Conservation (phyloP, 257 asterid species). For the Solanum boliviense region DNA sequence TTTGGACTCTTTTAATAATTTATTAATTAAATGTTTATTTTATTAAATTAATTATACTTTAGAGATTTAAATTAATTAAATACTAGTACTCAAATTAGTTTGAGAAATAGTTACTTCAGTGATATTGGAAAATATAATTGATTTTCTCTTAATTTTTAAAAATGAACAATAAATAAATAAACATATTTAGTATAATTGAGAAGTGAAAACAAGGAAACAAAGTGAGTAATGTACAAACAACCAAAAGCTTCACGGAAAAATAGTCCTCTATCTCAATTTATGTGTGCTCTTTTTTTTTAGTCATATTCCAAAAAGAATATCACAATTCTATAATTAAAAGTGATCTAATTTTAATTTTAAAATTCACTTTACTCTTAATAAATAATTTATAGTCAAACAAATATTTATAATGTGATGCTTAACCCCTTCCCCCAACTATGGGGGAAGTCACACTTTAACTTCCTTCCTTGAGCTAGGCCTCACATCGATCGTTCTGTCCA, state of each 20-base stretch:
- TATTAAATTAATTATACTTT: too few species aligned
- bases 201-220: not conserved
- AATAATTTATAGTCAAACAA: not conserved
- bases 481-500: too few species aligned
- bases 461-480: too few species aligned
- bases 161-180: not conserved
- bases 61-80: not conserved
- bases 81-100: not conserved
- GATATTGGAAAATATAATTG: not conserved
- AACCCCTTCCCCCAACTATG: too few species aligned
- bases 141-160: not conserved
- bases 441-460: too few species aligned
- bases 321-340: not conserved
- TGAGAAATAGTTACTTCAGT: not conserved
- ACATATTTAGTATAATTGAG: not conserved
- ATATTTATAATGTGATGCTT: too few species aligned
- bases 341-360: not conserved
- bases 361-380: too few species aligned
- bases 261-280: not conserved
- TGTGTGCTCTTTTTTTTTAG: too few species aligned
- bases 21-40: too few species aligned
- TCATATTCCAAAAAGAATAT: rapidly evolving
- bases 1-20: too few species aligned
- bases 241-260: not conserved
- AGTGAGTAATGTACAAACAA: not conserved